Conservation (phyloP, 176 grass and related monocot genomes). For the Panicum miliaceum region DNA sequence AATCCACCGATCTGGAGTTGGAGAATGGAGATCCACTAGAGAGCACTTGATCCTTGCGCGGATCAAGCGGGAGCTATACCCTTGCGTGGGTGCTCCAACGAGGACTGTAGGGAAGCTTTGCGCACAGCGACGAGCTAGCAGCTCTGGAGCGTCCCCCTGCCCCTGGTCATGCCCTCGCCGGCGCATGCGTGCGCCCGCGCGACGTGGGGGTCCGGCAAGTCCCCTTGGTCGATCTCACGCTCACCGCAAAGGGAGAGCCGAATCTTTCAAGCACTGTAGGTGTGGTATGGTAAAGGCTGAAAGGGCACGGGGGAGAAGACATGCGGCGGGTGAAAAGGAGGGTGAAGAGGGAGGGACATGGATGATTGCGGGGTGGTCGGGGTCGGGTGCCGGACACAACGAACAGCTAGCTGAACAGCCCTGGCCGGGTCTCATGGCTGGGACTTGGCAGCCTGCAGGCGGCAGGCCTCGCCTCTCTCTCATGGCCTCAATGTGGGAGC, state of each 20-base stretch:
- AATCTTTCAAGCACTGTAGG: constrained; percentile 8
- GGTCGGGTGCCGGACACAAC: neutral
- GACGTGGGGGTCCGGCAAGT: neutral
- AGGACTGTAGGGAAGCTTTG: neutral
- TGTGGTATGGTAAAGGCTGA: neutral
- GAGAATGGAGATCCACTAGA: too few species aligned
- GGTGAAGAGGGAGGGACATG: constrained; percentile 18
- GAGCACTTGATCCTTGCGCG: too few species aligned
- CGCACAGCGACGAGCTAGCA: neutral
- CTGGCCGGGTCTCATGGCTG: too few species aligned
- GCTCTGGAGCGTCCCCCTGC: neutral
- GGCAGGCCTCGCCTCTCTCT: neutral
- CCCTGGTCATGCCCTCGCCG: neutral
- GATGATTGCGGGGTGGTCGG: constrained; percentile 38
- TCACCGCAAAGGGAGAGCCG: neutral
- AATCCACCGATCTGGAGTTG: too few species aligned
- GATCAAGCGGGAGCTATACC: too few species aligned
- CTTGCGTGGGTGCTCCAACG: too few species aligned
- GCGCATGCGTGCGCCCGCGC: neutral
- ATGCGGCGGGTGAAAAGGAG: constrained; percentile 18
- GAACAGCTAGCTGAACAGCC: too few species aligned
- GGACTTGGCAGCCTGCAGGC: neutral
- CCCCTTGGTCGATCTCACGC: neutral
- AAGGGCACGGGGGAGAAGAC: neutral
- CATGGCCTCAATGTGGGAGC: too few species aligned